Percentiles rank a stretch among this genome's conserved stretches.
phyloP scores from a whole-genome alignment of 495 filamentous ascomycete genomes.

The Elaphomyces granulatus region DNA sequence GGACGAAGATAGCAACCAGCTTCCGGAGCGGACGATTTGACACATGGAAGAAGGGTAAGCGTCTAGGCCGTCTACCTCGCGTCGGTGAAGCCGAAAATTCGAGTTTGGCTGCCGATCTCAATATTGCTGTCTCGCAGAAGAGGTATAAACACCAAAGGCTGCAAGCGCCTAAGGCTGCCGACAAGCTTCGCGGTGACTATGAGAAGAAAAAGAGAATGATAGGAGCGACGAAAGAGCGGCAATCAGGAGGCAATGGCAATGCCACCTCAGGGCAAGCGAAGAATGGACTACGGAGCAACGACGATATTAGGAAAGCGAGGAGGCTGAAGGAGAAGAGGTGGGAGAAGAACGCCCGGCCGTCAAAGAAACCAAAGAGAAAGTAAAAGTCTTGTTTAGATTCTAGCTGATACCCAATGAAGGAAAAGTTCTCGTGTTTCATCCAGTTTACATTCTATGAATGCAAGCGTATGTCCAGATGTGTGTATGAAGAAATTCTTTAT shows the following conservation, averaged over 20 bases:
- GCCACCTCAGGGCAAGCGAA: slow-evolving; percentile 48
- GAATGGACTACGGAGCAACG: slow-evolving; percentile 64
- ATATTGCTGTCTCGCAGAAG: slow-evolving; percentile 22
- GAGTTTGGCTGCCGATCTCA: slow-evolving; percentile 18
- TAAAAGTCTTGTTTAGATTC: background rate
- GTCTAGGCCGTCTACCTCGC: slow-evolving; percentile 58
- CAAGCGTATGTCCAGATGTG: no score
- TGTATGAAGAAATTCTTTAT: no score
- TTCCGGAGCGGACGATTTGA: slow-evolving; percentile 93
- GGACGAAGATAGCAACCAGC: slow-evolving; percentile 85
- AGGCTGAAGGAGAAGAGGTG: slow-evolving; percentile 57
- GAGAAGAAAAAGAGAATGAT: slow-evolving; percentile 82
- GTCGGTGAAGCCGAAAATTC: slow-evolving; percentile 65
- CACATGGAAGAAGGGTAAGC: slow-evolving; percentile 73
- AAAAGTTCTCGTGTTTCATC: no score
- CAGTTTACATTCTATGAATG: no score
- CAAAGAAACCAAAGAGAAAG: slow-evolving; percentile 35
- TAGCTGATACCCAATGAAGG: no score
- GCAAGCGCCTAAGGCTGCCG: slow-evolving; percentile 79
- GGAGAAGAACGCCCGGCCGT: slow-evolving; percentile 84
- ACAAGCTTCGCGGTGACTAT: slow-evolving; percentile 80
- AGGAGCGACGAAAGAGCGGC: slow-evolving; percentile 66
- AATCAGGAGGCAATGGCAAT: slow-evolving; percentile 16
- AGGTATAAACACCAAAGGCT: slow-evolving; percentile 69
- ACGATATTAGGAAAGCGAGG: slow-evolving; percentile 74